Evolutionary conservation across 768 basidiomycete species (phyloP).

Genomic region (Coprinopsis sp.): DNA sequence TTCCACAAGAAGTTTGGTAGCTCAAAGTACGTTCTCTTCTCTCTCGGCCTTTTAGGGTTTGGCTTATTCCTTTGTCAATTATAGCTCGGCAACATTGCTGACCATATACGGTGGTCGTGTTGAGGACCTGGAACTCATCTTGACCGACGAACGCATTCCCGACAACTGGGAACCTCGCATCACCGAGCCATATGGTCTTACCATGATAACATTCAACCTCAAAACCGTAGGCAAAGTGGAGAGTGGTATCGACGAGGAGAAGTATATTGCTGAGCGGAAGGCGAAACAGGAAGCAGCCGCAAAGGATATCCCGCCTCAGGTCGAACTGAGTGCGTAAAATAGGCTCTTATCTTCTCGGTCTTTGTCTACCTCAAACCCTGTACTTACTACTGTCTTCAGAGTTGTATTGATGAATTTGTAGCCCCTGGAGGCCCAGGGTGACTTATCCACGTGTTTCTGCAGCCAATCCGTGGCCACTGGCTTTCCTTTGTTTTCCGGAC

Average conservation of each 20-base stretch:
- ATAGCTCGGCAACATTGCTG: constrained; percentile 57
- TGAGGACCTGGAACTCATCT: constrained; percentile 41
- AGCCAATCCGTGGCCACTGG: too few relatives aligned
- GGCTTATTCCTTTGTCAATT: background rate
- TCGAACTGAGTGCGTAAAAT: too few relatives aligned
- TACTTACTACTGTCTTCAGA: too few relatives aligned
- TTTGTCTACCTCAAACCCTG: too few relatives aligned
- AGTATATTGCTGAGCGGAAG: constrained; percentile 16
- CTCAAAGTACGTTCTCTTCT: constrained; percentile 48
- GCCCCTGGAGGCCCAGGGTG: too few relatives aligned
- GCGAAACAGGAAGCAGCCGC: constrained; percentile 1
- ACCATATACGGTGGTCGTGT: constrained; percentile 47
- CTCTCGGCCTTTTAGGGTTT: background rate
- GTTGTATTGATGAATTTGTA: too few relatives aligned
- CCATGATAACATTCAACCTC: constrained; percentile 47
- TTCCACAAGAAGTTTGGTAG: constrained; percentile 61
- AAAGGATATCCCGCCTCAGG: background rate
- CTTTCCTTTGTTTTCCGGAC: too few relatives aligned
- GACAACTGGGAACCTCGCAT: constrained; percentile 59
- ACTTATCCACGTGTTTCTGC: too few relatives aligned
- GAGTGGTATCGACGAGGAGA: constrained; percentile 27
- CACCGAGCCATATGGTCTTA: constrained; percentile 46
- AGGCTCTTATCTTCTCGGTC: too few relatives aligned
- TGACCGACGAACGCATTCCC: constrained; percentile 61
- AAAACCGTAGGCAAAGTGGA: constrained; percentile 33